These are phyloP conservation scores for Entomortierella parvispora DNA, from an alignment of 192 early-diverging fungal genomes.

Conservation along the genomic window DNA sequence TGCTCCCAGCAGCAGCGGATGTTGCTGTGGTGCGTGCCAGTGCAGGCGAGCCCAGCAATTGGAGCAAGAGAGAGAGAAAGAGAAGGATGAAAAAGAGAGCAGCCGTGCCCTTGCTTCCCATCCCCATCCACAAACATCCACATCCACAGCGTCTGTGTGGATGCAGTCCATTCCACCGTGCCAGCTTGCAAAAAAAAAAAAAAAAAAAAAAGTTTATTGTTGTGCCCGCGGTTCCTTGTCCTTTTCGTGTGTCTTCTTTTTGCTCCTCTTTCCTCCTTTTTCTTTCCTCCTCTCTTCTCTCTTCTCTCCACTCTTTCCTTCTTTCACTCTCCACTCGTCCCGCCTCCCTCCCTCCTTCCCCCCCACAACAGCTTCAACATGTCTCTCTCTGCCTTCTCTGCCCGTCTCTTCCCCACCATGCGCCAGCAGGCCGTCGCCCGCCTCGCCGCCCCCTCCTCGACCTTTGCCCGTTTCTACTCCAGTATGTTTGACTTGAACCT, in stretches of 20 bases:
- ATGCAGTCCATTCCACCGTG: slow-evolving; percentile 49
- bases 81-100: not conserved
- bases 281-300: not conserved
- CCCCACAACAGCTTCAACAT: slow-evolving; percentile 5
- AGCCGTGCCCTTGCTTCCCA: not conserved
- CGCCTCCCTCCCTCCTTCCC: not conserved
- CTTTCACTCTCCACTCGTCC: not conserved
- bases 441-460: slow-evolving; percentile 41
- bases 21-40: no score
- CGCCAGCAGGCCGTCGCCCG: slow-evolving; percentile 37
- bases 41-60: no score
- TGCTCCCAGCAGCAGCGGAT: no score
- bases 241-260: slow-evolving; percentile 5
- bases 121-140: not conserved
- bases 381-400: slow-evolving; percentile 35
- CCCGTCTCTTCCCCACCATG: slow-evolving; percentile 46
- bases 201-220: slow-evolving; percentile 6
- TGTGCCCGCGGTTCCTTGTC: slow-evolving; percentile 3
- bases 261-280: slow-evolving; percentile 2
- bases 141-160: no score
- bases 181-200: slow-evolving; percentile 42
- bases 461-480: slow-evolving; percentile 57
- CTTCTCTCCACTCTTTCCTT: not conserved
- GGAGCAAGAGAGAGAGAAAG: not conserved
- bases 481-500: slow-evolving; percentile 42